Percentiles rank a stretch among this genome's conserved stretches.
Conservation (phyloP, 495 filamentous ascomycete species). For the Arthonia radiata region DNA sequence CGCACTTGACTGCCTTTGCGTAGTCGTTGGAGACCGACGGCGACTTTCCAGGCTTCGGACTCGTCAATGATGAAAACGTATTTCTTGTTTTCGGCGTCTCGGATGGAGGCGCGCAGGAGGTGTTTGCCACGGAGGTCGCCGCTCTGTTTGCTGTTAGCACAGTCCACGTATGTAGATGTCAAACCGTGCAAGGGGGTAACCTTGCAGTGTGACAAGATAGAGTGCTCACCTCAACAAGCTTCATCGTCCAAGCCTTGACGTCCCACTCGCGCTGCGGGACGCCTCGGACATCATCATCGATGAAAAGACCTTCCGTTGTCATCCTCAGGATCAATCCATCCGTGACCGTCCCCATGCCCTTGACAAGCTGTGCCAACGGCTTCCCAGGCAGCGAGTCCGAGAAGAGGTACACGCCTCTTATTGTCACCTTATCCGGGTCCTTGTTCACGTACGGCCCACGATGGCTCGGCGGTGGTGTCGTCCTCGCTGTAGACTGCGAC, state of each 20-base stretch:
- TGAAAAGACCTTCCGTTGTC: slow-evolving; percentile 76
- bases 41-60: slow-evolving; percentile 83
- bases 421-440: slow-evolving; percentile 84
- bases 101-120: slow-evolving; percentile 53
- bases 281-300: slow-evolving; percentile 77
- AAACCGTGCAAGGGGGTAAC: slow-evolving; percentile 15
- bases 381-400: slow-evolving; percentile 60
- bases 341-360: slow-evolving; percentile 48
- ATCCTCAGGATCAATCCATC: slow-evolving; percentile 71
- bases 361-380: slow-evolving; percentile 58
- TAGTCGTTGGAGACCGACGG: slow-evolving; percentile 50
- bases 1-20: slow-evolving; percentile 38
- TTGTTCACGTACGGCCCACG: slow-evolving; percentile 56
- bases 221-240: slow-evolving; percentile 46
- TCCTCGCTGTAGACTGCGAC: slow-evolving; percentile 59
- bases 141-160: slow-evolving; percentile 16
- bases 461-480: slow-evolving; percentile 57
- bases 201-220: slow-evolving; percentile 1
- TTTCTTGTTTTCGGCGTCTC: slow-evolving; percentile 61
- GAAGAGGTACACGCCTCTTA: slow-evolving; percentile 76
- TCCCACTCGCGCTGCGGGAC: slow-evolving; percentile 92
- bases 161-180: slow-evolving; percentile 12
- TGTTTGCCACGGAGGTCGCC: slow-evolving; percentile 40
- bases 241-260: slow-evolving; percentile 91
- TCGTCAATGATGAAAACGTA: slow-evolving; percentile 66